These are phyloP conservation scores for Starmera dryadoides DNA, from an alignment of 805 yeast genomes.

Conservation along the genomic window DNA sequence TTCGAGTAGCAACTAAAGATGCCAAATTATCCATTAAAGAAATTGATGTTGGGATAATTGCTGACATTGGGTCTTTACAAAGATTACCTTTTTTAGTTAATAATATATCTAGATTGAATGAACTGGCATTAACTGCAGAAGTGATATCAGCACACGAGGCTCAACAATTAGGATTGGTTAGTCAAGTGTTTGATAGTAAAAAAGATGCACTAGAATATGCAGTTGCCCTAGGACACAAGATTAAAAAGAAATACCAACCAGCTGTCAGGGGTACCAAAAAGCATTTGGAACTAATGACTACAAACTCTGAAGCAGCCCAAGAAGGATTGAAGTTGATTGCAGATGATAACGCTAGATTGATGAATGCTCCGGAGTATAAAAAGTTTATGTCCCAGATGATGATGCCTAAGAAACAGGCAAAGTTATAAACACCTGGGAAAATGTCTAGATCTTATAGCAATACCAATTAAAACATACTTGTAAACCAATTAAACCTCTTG, in stretches of 20 bases:
- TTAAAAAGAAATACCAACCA: conserved; percentile 43
- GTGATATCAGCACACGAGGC: conserved; percentile 52
- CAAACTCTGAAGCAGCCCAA: conserved; percentile 29
- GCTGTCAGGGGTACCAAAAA: conserved; percentile 62
- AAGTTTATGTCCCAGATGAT: conserved; percentile 5
- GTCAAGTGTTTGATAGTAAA: conserved; percentile 37
- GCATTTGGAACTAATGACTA: conserved; percentile 35
- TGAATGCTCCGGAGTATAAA: conserved; percentile 7
- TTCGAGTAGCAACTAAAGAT: conserved; percentile 49
- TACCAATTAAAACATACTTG: background rate
- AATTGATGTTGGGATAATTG: conserved; percentile 65
- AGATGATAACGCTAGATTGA: conserved; percentile 35
- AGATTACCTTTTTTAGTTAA: conserved; percentile 48
- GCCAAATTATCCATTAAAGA: conserved; percentile 56
- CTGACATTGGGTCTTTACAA: conserved; percentile 75
- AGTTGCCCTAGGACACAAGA: conserved; percentile 34
- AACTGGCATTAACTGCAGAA: conserved; percentile 56
- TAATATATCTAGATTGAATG: conserved; percentile 51
- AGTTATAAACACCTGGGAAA: background rate
- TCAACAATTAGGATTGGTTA: conserved; percentile 43
- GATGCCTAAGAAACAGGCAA: conserved; percentile 1
- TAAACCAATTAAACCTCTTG: too few species aligned
- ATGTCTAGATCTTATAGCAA: conserved; percentile 2
- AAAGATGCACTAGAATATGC: conserved; percentile 44
- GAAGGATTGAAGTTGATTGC: conserved; percentile 47